phyloP scores from a whole-genome alignment of 371 early-diverging fungal species.

The Homolaphlyctis polyrhiza region DNA sequence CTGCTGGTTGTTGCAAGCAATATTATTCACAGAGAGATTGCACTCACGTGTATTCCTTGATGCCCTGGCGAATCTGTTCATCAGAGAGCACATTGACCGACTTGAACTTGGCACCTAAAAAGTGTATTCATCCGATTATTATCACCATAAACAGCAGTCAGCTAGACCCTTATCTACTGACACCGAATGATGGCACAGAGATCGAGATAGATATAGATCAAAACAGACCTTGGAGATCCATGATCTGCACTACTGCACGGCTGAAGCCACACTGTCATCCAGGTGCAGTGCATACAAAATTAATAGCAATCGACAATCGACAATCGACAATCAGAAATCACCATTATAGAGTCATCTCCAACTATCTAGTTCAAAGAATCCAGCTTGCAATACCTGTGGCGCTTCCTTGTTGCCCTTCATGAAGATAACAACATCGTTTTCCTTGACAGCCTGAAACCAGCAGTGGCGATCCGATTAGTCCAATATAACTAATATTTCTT shows the following conservation, averaged over 20 bases:
- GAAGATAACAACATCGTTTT: conserved; percentile 74
- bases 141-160: too few species aligned
- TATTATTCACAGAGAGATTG: not conserved
- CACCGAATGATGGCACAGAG: too few species aligned
- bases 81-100: conserved; percentile 87
- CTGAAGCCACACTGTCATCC: conserved; percentile 81
- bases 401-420: conserved; percentile 94
- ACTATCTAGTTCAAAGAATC: too few species aligned
- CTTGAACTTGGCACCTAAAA: conserved; percentile 43
- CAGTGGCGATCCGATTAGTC: too few species aligned
- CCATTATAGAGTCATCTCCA: too few species aligned
- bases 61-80: conserved; percentile 80
- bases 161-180: too few species aligned
- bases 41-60: conserved; percentile 86
- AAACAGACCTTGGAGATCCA: conserved; percentile 69
- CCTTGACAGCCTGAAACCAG: conserved; percentile 70
- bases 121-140: too few species aligned
- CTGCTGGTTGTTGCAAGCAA: not conserved
- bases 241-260: conserved; percentile 84
- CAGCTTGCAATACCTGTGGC: conserved; percentile 72
- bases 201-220: too few species aligned
- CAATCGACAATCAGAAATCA: too few species aligned
- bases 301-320: too few species aligned
- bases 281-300: not conserved
- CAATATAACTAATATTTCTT: too few species aligned